Evolutionary conservation across 164 flowering plant species (phyloP).

Genomic region (Paratinospora sagittata): DNA sequence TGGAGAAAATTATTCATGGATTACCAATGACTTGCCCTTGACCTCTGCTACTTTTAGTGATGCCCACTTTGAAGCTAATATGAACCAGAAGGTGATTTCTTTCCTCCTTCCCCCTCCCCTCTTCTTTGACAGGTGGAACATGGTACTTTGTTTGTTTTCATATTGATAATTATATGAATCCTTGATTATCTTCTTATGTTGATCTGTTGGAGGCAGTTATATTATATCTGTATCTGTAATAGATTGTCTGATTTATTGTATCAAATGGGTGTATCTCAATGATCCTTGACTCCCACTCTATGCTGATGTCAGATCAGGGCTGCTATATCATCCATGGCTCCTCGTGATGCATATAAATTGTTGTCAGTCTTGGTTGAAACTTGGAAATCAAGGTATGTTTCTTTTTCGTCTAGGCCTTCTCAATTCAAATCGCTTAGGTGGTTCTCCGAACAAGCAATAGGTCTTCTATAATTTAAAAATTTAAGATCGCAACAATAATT

Average conservation of each 20-base stretch:
- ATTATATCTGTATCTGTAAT: background rate
- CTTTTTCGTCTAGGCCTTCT: no score
- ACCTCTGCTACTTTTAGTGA: conserved; percentile 33
- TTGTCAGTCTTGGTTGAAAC: conserved; percentile 43
- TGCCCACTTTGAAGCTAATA: conserved; percentile 37
- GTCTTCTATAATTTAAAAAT: no score
- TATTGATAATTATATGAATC: background rate
- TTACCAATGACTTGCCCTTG: conserved; percentile 10
- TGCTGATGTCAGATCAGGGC: conserved; percentile 45
- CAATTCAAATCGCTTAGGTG: no score
- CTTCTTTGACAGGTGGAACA: background rate
- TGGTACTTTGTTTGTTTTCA: background rate
- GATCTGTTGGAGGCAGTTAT: conserved; percentile 57
- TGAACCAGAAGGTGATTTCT: conserved; percentile 71
- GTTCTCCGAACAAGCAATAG: no score
- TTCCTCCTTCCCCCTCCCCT: background rate
- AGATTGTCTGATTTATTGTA: background rate
- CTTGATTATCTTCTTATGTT: background rate
- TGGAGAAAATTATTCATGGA: conserved; percentile 12
- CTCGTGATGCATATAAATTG: conserved; percentile 51
- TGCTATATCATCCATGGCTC: conserved; percentile 47
- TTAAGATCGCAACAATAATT: no score
- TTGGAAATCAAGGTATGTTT: conserved; percentile 70
- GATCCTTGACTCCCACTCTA: conserved; percentile 2
- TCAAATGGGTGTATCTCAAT: background rate